Percentiles rank a stretch among this genome's conserved stretches.
Conservation (phyloP, 139 green algal species). For the Coelastrella sp. region DNA sequence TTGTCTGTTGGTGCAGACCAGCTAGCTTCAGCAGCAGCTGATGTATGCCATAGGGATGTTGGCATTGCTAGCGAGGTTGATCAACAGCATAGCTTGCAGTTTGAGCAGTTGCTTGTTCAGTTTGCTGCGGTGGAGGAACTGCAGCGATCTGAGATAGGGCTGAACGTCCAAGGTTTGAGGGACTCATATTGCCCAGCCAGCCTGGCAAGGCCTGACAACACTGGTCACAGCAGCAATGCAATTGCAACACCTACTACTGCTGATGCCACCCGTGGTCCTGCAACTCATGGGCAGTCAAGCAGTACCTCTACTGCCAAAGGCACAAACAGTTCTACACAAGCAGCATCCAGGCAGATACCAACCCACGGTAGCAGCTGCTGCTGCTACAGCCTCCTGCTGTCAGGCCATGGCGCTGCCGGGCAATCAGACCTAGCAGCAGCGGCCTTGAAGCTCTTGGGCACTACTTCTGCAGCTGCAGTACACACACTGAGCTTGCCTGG, state of each 20-base stretch:
- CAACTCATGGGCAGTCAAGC: too few relatives aligned
- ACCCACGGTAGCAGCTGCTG: background rate
- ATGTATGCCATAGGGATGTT: background rate
- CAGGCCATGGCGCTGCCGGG: slow-evolving; percentile 1
- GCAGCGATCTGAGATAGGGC: background rate
- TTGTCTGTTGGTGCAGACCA: slow-evolving; percentile 19
- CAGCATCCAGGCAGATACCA: background rate
- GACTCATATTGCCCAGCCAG: too few relatives aligned
- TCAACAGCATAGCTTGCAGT: slow-evolving; percentile 34
- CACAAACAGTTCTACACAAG: too few relatives aligned
- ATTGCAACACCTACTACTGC: too few relatives aligned
- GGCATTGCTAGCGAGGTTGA: background rate
- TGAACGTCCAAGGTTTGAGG: too few relatives aligned
- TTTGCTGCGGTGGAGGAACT: slow-evolving; percentile 9
- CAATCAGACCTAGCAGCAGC: slow-evolving; percentile 39
- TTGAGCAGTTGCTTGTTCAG: background rate
- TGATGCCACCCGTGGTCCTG: too few relatives aligned
- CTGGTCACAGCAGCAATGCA: too few relatives aligned
- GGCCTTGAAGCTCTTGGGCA: slow-evolving; percentile 20
- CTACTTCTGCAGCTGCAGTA: slow-evolving; percentile 18
- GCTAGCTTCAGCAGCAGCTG: background rate
- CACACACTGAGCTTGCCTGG: slow-evolving; percentile 26
- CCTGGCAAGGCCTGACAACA: too few relatives aligned
- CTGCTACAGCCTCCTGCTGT: slow-evolving; percentile 31
- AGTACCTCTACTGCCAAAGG: too few relatives aligned